Base-by-base conservation (phyloP, 495 filamentous ascomycete species). In the Xylaria cubensis region DNA sequence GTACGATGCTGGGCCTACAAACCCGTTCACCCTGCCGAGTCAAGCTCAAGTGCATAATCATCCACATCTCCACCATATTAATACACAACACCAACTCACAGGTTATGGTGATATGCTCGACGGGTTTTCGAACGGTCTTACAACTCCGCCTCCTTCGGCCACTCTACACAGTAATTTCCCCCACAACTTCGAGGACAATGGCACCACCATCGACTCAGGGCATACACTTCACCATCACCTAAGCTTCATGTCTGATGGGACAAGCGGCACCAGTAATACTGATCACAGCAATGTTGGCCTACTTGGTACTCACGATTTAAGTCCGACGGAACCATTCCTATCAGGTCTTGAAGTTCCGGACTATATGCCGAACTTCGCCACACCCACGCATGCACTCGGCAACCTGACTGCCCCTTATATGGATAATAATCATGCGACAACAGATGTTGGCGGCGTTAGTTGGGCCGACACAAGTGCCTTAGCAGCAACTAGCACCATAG, bases 121-220 rank as follows among this genome's bases (percentile, higher is more conserved):
- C 66, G 75, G 74, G 3, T 81, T 81, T 63, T 72, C 76, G 8
- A 79, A 79, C 69, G 82, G 79, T 1, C 80, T 83, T 21, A 76
- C 73, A 32, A 85, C 83, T 4, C 81, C 82, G 4, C 82, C 81
- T 5, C 76, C 77, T 13, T 82, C 80, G 0, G 79, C 77, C 3
- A 75, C 74, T 4, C 70, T 71, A 1, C 36, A 59, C 7, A 55
- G 34, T 17, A 71, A 76, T 10, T 84, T 82, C 67, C 71, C 74
- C 13, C 72, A 74, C 26, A 72, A 41, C 32, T 76, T 78, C 66
- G 75, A 80, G 64, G 71, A 36, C 32, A 71, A 69, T 29, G 29
- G 17, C n/a, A 67, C 63, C 39, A 53, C 64, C 39, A 70, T 74
- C 4, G 67, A 53, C 36, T 70, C 46, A 19, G 51, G 50, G 15